Evolutionary conservation across 129 eudicot genomes (phyloP).

Genomic region (Pulicaria dysenterica): DNA sequence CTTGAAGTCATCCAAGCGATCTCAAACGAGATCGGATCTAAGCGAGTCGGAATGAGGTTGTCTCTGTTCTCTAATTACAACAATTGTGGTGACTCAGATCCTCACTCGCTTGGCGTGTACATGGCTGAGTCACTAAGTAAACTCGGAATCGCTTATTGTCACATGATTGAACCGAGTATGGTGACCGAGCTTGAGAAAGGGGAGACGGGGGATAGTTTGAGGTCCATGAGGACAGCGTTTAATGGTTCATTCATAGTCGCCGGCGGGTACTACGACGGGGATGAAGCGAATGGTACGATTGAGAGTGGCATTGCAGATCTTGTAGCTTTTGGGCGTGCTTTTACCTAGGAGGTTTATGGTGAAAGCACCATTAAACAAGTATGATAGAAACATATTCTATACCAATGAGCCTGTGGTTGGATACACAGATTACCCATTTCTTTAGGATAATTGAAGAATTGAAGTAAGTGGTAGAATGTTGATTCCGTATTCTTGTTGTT

Average conservation of each 20-base stretch:
- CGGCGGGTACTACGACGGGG: conserved; percentile 43
- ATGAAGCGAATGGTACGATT: conserved; percentile 38
- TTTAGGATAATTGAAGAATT: conserved; percentile 2
- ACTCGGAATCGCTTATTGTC: conserved; percentile 34
- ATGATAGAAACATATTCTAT: conserved; percentile 41
- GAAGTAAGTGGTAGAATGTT: neutral
- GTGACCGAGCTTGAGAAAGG: conserved; percentile 35
- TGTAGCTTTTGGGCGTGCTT: conserved; percentile 41
- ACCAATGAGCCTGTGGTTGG: conserved; percentile 36
- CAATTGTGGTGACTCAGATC: conserved; percentile 38
- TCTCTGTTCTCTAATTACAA: conserved; percentile 45
- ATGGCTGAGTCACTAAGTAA: conserved; percentile 41
- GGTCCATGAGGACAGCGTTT: conserved; percentile 42
- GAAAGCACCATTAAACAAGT: conserved; percentile 30
- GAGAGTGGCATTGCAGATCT: conserved; percentile 36
- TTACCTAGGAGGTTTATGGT: conserved; percentile 34
- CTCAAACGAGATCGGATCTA: conserved; percentile 34
- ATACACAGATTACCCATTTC: conserved; percentile 47
- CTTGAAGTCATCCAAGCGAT: conserved; percentile 42
- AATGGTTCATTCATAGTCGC: conserved; percentile 44
- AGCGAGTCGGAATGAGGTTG: conserved; percentile 37
- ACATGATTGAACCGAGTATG: conserved; percentile 49
- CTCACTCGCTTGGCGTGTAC: conserved; percentile 33
- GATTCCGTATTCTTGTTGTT: neutral
- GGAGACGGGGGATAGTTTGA: conserved; percentile 31